Base-by-base conservation (phyloP, 2,329 filamentous ascomycete species). In the Zelopaecilomyces penicillatus region DNA sequence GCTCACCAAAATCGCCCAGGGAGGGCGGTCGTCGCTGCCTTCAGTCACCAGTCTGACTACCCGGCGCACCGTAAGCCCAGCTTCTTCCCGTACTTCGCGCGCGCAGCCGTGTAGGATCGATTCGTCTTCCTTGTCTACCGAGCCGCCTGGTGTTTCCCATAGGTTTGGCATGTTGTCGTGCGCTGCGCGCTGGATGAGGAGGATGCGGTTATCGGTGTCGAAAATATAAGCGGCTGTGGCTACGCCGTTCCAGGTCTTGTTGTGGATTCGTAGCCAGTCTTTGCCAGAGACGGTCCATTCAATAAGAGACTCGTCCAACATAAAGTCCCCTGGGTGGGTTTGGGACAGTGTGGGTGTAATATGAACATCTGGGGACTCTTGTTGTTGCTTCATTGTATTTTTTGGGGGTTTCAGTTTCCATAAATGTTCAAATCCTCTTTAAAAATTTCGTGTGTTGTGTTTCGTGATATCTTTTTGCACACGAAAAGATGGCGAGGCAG, bases 61-160 rank as follows among this genome's bases (percentile, higher is more conserved):
- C 30, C 53, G 53, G 8, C 39, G 50, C 4, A 60, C 62, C 30
- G 51, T 42, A 4, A 75, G 56, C 0, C 71, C 69, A 6, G 68
- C 53, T 55, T 75, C 72, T 56, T 76, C 73, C 55, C 56, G 62
- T 3, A 76, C 59, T 57, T 76, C 73, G 11, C 73, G 63, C 11
- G 64, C 67, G n/a, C 65, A 66, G 11, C 63, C 66, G 39, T 64
- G 52, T 4, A 76, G 58, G 4, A 76, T 61, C 9, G 54, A 67
- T 5, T 48, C 37, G 48, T 75, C 71, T 1, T 58, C 55, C 0
- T 54, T 41, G 41, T 75, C 73, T 35, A 66, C 65, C 1, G 60
- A 66, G n/a, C 73, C 73, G 26, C 73, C 73, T 1, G 73, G 72
- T 1, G 65, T 49, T 46, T 76, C 73, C 73, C 73, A 76, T 4